phyloP scores from a whole-genome alignment of 768 basidiomycete species.

The Pleurotus djamor region DNA sequence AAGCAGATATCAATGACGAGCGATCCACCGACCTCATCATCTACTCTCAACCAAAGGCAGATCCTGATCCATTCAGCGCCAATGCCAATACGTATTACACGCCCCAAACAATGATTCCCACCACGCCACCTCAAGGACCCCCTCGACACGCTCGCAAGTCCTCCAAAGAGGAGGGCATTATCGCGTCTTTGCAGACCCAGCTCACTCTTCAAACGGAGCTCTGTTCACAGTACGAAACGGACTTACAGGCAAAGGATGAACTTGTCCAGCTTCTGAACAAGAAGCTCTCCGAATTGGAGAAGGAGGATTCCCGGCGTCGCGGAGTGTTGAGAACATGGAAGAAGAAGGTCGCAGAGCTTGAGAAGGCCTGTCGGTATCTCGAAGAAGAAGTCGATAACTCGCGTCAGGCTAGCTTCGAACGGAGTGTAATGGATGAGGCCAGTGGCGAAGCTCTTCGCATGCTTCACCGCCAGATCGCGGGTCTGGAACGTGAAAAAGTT shows the following conservation, averaged over 20 bases:
- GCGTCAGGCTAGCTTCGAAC: constrained; percentile 76
- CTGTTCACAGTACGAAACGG: constrained; percentile 74
- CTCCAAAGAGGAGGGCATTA: constrained; percentile 70
- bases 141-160: constrained; percentile 51
- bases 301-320: constrained; percentile 62
- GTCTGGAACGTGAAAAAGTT: constrained; percentile 66
- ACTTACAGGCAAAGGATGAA: constrained; percentile 72
- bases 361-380: constrained; percentile 58
- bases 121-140: constrained; percentile 53
- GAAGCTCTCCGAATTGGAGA: constrained; percentile 54
- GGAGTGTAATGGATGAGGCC: constrained; percentile 83
- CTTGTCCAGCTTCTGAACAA: constrained; percentile 57
- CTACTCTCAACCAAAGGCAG: constrained; percentile 30
- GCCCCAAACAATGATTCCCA: constrained; percentile 69
- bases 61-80: constrained; percentile 74
- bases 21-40: constrained; percentile 46
- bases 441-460: constrained; percentile 76
- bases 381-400: constrained; percentile 90
- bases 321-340: constrained; percentile 59
- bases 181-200: constrained; percentile 73
- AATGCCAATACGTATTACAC: constrained; percentile 78
- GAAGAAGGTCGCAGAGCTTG: constrained; percentile 75
- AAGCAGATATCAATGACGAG: constrained; percentile 66
- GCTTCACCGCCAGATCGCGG: constrained; percentile 76
- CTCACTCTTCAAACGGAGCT: constrained; percentile 74